phyloP scores from a whole-genome alignment of 2,329 filamentous ascomycete species.

The Madurella fahalii region DNA sequence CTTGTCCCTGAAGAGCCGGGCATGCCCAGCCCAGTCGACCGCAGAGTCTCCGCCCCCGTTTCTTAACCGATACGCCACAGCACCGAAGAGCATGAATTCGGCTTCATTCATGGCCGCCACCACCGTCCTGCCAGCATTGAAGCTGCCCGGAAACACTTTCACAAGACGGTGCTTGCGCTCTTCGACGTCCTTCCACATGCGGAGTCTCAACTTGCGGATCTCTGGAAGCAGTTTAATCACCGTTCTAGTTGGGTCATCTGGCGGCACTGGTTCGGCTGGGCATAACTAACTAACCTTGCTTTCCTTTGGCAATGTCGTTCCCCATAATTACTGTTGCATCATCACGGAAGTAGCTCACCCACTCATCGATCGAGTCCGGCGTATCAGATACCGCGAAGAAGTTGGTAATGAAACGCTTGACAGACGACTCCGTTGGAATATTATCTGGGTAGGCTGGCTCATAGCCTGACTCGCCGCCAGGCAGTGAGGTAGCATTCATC shows the following conservation, averaged over 20 bases:
- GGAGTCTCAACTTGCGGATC: slow-evolving; percentile 37
- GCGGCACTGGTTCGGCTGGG: neutral
- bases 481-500: neutral
- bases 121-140: neutral
- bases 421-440: slow-evolving; percentile 13
- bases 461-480: slow-evolving; percentile 22
- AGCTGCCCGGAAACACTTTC: slow-evolving; percentile 40
- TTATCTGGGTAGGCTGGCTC: slow-evolving; percentile 28
- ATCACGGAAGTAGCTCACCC: slow-evolving; percentile 40
- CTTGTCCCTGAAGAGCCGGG: slow-evolving; percentile 2
- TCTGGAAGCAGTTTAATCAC: slow-evolving; percentile 30
- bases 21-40: slow-evolving; percentile 10
- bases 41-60: slow-evolving; percentile 1
- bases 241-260: neutral
- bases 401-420: slow-evolving; percentile 37
- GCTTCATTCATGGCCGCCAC: slow-evolving; percentile 1
- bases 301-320: slow-evolving; percentile 36
- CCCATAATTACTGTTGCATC: slow-evolving; percentile 42
- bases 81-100: slow-evolving; percentile 11
- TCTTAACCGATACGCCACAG: slow-evolving; percentile 5
- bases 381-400: slow-evolving; percentile 46
- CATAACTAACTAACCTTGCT: slow-evolving; percentile 28
- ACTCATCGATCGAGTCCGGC: slow-evolving; percentile 38
- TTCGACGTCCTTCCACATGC: slow-evolving; percentile 42
- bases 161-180: slow-evolving; percentile 39